These are phyloP conservation scores for Hanseniaspora mollemarum DNA, from an alignment of 805 yeast species.

Conservation along the genomic window DNA sequence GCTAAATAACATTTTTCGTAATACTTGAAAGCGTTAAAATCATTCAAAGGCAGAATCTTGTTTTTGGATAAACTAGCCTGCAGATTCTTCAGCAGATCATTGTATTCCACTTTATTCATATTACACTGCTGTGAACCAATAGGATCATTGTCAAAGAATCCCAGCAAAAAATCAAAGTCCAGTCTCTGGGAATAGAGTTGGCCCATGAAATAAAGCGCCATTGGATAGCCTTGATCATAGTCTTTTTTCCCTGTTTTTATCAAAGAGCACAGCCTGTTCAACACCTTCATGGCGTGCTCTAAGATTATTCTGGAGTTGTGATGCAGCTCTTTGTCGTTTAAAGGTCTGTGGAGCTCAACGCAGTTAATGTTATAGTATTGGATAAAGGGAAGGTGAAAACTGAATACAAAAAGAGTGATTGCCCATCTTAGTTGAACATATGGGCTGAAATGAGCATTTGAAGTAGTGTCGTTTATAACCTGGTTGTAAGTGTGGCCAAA, in stretches of 20 bases:
- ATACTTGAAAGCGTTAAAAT: constrained; percentile 47
- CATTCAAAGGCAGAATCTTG: constrained; percentile 43
- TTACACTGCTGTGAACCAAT: constrained; percentile 11
- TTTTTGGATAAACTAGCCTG: constrained; percentile 22
- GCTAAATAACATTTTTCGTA: constrained; percentile 45
- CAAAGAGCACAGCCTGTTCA: constrained; percentile 39
- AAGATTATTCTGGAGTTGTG: constrained; percentile 47
- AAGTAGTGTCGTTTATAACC: constrained; percentile 23
- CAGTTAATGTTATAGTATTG: constrained; percentile 40
- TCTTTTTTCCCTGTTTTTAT: background rate
- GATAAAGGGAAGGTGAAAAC: constrained; percentile 35
- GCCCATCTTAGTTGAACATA: constrained; percentile 54
- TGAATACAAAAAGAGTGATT: constrained; percentile 40
- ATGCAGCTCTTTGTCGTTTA: constrained; percentile 35
- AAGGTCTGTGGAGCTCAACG: constrained; percentile 31
- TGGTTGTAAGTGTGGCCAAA: constrained; percentile 23
- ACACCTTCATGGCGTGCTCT: constrained; percentile 46
- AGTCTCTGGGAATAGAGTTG: constrained; percentile 47
- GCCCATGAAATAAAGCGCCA: constrained; percentile 51
- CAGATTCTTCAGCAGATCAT: constrained; percentile 3
- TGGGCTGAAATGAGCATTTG: constrained; percentile 33
- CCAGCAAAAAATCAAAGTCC: constrained; percentile 29
- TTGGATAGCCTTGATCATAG: constrained; percentile 33
- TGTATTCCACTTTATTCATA: background rate
- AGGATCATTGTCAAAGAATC: constrained; percentile 14